Conservation (phyloP, 2,329 filamentous ascomycete species). For the Calonectria naviculata region DNA sequence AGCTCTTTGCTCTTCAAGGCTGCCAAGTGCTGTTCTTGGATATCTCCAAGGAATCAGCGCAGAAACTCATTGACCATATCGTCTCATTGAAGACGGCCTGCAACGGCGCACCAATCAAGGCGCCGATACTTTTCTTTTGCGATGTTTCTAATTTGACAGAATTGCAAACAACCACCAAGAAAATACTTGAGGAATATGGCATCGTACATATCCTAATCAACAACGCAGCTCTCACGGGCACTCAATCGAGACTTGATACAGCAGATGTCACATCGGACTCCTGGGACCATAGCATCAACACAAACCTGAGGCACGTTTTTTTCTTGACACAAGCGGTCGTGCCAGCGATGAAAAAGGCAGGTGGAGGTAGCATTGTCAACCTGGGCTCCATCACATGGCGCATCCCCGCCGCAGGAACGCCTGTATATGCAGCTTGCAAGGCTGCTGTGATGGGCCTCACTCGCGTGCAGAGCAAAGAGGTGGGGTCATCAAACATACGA, state of each 20-base stretch:
- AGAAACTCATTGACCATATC: constrained; percentile 41
- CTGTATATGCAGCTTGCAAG: constrained; percentile 63
- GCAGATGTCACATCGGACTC: constrained; percentile 50
- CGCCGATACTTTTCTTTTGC: constrained; percentile 54
- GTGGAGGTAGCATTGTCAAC: constrained; percentile 64
- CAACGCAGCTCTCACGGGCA: constrained; percentile 71
- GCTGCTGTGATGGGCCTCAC: constrained; percentile 67
- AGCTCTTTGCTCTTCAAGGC: constrained; percentile 57
- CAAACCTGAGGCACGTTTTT: constrained; percentile 61
- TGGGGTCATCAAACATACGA: constrained; percentile 58
- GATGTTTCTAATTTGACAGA: constrained; percentile 51
- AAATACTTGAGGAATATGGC: constrained; percentile 41
- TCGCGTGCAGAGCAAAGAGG: constrained; percentile 64
- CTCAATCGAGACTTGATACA: constrained; percentile 42
- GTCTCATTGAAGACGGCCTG: constrained; percentile 9
- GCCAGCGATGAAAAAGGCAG: constrained; percentile 63
- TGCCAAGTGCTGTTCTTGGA: constrained; percentile 58
- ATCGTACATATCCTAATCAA: constrained; percentile 83
- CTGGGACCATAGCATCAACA: constrained; percentile 56
- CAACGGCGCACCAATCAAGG: constrained; percentile 15
- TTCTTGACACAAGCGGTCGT: constrained; percentile 78
- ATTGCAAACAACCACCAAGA: constrained; percentile 46
- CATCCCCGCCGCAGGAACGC: constrained; percentile 55
- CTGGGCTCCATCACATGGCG: constrained; percentile 62
- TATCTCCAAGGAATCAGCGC: constrained; percentile 43